Percentiles rank a stretch among this genome's conserved stretches.
phyloP scores from a whole-genome alignment of 2,329 filamentous ascomycete species.

The Fusarium veterinarium region DNA sequence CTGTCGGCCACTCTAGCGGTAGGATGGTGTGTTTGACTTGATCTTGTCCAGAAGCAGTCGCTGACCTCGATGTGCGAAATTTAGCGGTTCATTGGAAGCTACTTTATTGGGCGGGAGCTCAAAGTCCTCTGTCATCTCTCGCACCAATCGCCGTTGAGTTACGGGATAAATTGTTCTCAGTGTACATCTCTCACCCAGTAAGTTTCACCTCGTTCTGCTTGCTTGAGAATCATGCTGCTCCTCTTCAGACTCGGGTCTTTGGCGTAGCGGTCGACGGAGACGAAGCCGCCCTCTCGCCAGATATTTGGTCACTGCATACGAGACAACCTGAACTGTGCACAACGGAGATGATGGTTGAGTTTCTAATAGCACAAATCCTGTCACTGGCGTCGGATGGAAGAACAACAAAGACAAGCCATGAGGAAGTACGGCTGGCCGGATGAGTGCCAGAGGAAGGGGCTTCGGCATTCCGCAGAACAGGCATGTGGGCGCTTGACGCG shows the following conservation, averaged over 20 bases:
- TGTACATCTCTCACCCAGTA: fast-evolving
- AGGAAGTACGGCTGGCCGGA: no score
- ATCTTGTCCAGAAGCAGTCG: neutral
- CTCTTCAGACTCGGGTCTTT: neutral
- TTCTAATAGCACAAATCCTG: neutral
- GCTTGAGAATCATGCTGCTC: no score
- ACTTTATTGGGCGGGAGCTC: neutral
- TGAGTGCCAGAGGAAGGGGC: no score
- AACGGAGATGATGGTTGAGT: no score
- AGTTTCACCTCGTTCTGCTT: neutral
- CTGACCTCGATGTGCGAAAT: neutral
- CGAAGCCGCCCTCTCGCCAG: fast-evolving
- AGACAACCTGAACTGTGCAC: no score
- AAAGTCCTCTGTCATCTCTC: conserved; percentile 1
- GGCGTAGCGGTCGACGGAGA: no score
- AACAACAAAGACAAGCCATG: neutral
- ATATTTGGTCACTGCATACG: neutral
- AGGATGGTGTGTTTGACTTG: neutral
- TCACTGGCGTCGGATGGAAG: neutral
- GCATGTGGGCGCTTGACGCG: no score
- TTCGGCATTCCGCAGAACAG: neutral
- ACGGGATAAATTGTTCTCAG: neutral
- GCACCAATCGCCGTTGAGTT: neutral
- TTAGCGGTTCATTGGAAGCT: neutral
- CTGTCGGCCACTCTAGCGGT: fast-evolving